These are phyloP conservation scores for Aspergillus pseudonomiae DNA, from an alignment of 2,329 filamentous ascomycete species.

Conservation along the genomic window DNA sequence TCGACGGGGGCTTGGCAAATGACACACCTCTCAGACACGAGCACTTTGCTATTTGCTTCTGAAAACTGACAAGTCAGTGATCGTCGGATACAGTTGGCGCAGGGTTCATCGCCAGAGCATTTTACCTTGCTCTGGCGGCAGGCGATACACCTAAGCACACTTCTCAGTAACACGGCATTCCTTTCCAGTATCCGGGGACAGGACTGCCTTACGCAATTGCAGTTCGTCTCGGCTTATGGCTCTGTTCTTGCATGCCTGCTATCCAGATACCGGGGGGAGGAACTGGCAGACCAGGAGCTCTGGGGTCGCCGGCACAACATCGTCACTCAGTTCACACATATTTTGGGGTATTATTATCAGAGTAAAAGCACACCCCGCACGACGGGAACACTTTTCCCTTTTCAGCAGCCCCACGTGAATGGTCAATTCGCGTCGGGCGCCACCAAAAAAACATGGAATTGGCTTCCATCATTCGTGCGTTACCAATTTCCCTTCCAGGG, in stretches of 20 bases:
- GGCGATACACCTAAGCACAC: slow-evolving; percentile 21
- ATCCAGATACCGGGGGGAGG: background rate
- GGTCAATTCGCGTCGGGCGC: background rate
- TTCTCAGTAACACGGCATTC: background rate
- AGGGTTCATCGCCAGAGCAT: slow-evolving; percentile 46
- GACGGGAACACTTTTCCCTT: background rate
- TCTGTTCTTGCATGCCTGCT: background rate
- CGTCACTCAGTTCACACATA: background rate
- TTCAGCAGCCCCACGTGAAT: background rate
- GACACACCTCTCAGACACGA: background rate
- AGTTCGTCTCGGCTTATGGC: background rate
- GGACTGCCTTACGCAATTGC: background rate
- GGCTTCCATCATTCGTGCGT: too few species aligned
- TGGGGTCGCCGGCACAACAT: background rate
- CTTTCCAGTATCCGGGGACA: background rate
- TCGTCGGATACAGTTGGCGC: slow-evolving; percentile 30
- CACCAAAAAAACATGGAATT: background rate
- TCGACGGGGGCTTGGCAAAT: background rate
- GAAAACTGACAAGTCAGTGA: slow-evolving; percentile 15
- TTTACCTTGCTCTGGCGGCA: slow-evolving; percentile 49
- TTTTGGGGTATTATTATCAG: background rate
- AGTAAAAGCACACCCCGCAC: background rate
- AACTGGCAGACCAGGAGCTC: background rate
- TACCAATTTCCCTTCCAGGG: background rate
- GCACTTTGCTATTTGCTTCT: background rate